These are phyloP conservation scores for Ceratobasidium sp. DNA, from an alignment of 1,284 basidiomycete genomes.

Conservation along the genomic window DNA sequence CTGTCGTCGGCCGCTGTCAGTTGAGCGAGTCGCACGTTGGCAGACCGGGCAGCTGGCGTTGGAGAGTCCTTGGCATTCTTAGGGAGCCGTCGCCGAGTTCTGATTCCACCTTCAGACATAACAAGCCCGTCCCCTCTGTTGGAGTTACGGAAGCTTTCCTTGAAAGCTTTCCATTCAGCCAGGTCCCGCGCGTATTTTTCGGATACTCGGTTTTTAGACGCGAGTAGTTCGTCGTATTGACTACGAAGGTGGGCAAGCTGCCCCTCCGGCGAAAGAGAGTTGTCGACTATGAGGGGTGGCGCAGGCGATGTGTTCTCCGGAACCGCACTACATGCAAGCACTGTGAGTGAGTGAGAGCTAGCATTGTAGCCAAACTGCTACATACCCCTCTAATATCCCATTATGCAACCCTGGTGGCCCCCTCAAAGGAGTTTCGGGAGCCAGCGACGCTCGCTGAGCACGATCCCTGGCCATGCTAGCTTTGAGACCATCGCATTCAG, in stretches of 20 bases:
- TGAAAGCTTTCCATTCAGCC: slow-evolving; percentile 65
- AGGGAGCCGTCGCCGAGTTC: slow-evolving; percentile 10
- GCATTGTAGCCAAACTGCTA: background rate
- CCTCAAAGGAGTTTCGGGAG: slow-evolving; percentile 25
- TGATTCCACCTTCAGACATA: slow-evolving; percentile 16
- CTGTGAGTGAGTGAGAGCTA: background rate
- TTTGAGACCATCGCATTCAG: slow-evolving; percentile 11
- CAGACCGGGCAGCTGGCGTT: slow-evolving; percentile 11
- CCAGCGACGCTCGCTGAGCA: slow-evolving; percentile 13
- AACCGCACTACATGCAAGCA: background rate
- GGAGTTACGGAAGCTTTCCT: slow-evolving; percentile 48
- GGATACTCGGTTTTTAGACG: slow-evolving; percentile 60
- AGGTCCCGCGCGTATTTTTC: slow-evolving; percentile 65
- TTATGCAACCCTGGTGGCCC: background rate
- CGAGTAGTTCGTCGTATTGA: slow-evolving; percentile 61
- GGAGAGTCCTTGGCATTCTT: slow-evolving; percentile 29
- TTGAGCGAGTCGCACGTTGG: slow-evolving; percentile 1
- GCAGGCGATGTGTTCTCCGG: background rate
- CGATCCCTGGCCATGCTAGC: slow-evolving; percentile 13
- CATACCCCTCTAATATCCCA: background rate
- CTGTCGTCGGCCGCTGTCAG: background rate
- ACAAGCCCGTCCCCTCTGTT: slow-evolving; percentile 17
- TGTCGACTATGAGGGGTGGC: background rate
- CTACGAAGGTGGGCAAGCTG: slow-evolving; percentile 43
- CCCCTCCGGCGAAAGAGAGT: slow-evolving; percentile 9